A percentile compares a stretch with the other conserved stretches of the same genome.
phyloP scores from a whole-genome alignment of 192 early-diverging fungal genomes.

The Coemansia sp. region DNA sequence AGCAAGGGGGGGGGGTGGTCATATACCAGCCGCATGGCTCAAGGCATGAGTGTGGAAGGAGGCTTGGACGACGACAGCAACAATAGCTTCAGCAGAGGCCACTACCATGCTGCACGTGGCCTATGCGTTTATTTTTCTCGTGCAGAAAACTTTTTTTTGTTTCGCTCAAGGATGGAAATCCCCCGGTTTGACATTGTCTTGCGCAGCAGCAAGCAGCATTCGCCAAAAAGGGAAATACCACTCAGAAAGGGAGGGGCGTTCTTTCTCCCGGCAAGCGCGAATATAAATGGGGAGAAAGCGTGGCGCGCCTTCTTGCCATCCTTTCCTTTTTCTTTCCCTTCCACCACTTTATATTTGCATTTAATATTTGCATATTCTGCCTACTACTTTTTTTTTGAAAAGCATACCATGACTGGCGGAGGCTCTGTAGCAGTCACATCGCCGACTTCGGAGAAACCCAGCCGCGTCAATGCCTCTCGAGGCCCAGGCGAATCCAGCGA shows the following conservation, averaged over 20 bases:
- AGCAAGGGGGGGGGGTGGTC: too few species aligned
- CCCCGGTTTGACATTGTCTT: too few species aligned
- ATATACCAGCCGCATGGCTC: too few species aligned
- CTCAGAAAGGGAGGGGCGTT: too few species aligned
- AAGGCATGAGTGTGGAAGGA: too few species aligned
- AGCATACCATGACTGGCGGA: not conserved
- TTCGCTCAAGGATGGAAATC: too few species aligned
- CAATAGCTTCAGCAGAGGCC: too few species aligned
- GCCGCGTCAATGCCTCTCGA: not conserved
- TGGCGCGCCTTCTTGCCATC: not conserved
- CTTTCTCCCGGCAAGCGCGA: not conserved
- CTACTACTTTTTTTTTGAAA: not conserved
- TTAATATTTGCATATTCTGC: not conserved
- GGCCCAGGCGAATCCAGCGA: not conserved
- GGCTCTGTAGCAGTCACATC: slow-evolving; percentile 33
- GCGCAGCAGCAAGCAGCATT: not conserved
- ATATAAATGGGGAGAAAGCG: not conserved
- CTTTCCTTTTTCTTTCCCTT: not conserved
- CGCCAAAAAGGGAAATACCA: slow-evolving; percentile 1
- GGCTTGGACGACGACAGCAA: too few species aligned
- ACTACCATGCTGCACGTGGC: too few species aligned
- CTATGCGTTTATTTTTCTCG: too few species aligned
- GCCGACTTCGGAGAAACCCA: slow-evolving; percentile 11
- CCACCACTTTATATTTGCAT: not conserved
- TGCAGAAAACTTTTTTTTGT: too few species aligned